phyloP scores from a whole-genome alignment of 495 filamentous ascomycete species.

The Penicillium verhagenii region DNA sequence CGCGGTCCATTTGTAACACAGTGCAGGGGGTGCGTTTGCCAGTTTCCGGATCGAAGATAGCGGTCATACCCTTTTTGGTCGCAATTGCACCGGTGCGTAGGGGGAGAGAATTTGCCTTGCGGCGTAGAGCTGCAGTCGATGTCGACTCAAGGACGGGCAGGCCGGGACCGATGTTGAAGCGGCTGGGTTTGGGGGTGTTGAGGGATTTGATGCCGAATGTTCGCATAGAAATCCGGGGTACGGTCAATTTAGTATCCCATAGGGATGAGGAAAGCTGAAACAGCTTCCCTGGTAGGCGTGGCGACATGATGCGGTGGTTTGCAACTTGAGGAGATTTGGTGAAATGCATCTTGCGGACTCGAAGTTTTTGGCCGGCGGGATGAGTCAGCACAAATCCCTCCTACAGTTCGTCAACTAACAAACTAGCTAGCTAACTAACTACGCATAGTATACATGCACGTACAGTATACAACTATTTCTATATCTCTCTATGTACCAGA shows the following conservation, averaged over 20 bases:
- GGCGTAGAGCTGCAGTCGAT: constrained; percentile 73
- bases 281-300: constrained; percentile 37
- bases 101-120: constrained; percentile 73
- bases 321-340: constrained; percentile 5
- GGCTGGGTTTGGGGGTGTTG: constrained; percentile 45
- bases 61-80: constrained; percentile 93
- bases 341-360: constrained; percentile 4
- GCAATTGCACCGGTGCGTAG: constrained; percentile 78
- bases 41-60: constrained; percentile 71
- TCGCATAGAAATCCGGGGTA: constrained; percentile 25
- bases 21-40: constrained; percentile 83
- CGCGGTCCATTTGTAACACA: constrained; percentile 89
- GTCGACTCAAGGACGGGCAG: constrained; percentile 64
- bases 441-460: no score
- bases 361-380: constrained; percentile 22
- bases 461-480: no score
- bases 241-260: constrained; percentile 20
- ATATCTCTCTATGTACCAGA: no score
- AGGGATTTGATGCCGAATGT: constrained; percentile 51
- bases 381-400: constrained; percentile 24
- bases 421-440: no score
- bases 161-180: constrained; percentile 44
- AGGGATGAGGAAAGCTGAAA: constrained; percentile 26
- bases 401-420: no score
- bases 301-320: constrained; percentile 29